Evolutionary conservation across 2,329 filamentous ascomycete genomes (phyloP).

Genomic region (Kalaharituber pfeilii): DNA sequence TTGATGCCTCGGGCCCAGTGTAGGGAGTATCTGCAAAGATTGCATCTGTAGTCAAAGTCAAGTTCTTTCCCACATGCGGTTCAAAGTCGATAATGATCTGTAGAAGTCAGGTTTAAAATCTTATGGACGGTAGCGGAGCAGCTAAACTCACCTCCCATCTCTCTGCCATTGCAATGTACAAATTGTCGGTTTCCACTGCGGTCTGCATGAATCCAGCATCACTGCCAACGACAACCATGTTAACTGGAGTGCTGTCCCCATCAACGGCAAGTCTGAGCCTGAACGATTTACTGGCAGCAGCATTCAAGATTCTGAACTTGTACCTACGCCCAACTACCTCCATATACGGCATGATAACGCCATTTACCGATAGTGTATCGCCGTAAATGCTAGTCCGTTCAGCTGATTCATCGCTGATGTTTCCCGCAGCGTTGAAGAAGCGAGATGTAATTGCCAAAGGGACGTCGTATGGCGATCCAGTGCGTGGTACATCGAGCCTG

Average conservation of each 20-base stretch:
- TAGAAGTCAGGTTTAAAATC: neutral
- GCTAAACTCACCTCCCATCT: constrained; percentile 32
- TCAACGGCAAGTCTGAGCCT: constrained; percentile 33
- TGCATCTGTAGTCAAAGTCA: constrained; percentile 32
- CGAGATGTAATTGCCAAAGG: constrained; percentile 36
- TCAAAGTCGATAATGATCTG: constrained; percentile 39
- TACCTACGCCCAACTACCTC: constrained; percentile 44
- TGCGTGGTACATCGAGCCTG: constrained; percentile 32
- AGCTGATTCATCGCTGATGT: constrained; percentile 32
- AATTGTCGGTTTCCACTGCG: constrained; percentile 30
- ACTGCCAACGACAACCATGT: constrained; percentile 38
- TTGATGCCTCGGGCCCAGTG: constrained; percentile 30
- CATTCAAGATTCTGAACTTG: constrained; percentile 38
- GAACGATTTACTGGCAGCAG: constrained; percentile 34
- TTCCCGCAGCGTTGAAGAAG: constrained; percentile 34
- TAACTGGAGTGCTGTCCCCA: constrained; percentile 22
- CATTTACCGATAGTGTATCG: constrained; percentile 42
- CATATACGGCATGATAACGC: constrained; percentile 41
- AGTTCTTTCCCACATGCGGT: constrained; percentile 32
- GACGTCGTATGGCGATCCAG: constrained; percentile 36
- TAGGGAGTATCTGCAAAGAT: constrained; percentile 35
- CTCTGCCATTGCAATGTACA: constrained; percentile 39
- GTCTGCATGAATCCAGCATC: constrained; percentile 36
- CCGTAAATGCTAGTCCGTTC: constrained; percentile 36
- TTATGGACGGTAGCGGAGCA: neutral